Evolutionary conservation across 306 rosid genomes (phyloP).

Genomic region (Lablab purpureus): DNA sequence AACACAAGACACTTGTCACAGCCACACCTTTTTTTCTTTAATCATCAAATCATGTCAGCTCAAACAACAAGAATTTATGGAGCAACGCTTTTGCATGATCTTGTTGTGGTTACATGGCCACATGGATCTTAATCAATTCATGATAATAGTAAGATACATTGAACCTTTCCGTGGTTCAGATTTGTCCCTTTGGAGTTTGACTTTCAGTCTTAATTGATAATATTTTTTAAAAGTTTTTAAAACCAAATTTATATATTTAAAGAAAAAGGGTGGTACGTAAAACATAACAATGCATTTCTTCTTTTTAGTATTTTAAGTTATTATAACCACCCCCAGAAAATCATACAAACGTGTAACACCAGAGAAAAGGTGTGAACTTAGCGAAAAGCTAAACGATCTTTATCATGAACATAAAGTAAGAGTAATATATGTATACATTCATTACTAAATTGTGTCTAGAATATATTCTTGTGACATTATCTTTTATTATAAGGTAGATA

Average conservation of each 20-base stretch:
- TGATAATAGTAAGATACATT: neutral
- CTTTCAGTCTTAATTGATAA: too few species aligned
- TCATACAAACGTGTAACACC: neutral
- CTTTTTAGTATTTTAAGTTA: neutral
- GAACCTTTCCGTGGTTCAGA: neutral
- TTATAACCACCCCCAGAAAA: neutral
- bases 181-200: neutral
- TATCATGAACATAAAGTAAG: neutral
- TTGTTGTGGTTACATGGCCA: constrained; percentile 2
- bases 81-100: neutral
- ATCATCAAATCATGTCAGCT: neutral
- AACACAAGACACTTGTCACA: neutral
- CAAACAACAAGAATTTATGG: neutral
- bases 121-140: neutral
- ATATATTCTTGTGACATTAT: neutral
- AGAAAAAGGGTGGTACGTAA: too few species aligned
- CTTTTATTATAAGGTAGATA: too few species aligned
- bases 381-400: constrained; percentile 5
- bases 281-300: too few species aligned
- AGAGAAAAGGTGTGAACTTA: neutral
- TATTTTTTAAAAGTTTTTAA: neutral
- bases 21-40: neutral
- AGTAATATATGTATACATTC: neutral
- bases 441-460: neutral
- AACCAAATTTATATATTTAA: neutral